Base-by-base conservation (phyloP, 352 stramenopile species). In the Phytophthora meadii region DNA sequence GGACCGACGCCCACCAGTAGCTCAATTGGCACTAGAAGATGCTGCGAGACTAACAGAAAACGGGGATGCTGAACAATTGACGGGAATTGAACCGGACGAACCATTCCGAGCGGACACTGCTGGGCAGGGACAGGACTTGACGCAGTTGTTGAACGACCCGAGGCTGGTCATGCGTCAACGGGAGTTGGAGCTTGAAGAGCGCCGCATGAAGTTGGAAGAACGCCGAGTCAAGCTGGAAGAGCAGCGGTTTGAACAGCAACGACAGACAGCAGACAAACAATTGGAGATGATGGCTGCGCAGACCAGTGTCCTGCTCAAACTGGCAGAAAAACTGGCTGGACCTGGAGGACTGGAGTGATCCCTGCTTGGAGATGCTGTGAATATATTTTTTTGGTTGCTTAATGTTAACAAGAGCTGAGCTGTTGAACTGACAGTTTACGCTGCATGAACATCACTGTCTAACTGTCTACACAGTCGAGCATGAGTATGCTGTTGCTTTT, bases 401-500 rank as follows among this genome's bases (percentile, higher is more conserved):
- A 40, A 40, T 15, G 46, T n/a, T 27, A 40, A 50, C 22, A 25
- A 15, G 17, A 14, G 10, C 32, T 24, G 15, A 36, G 30, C 2
- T 8, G 30, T 10, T 14, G 30, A 36, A 4, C 30, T 4, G 8
- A 36, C 9, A 36, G 9, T 14, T 24, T 63, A 64, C 14, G 61
- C 54, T 47, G 51, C 44, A 40, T 68, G 64, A 10, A 63, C 36
- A 25, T 74, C 48, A 45, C 50, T 7, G 32, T 58, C 32, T 8
- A 72, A 48, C 36, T 70, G 39, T 39, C 17, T 52, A 19, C 49
- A 48, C 22, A 74, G 66, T 25, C 45, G 46, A 6, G 17, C 15
- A 42, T 67, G 58, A 14, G 77, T 76, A 11, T 71, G 63, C 25
- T 78, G 63, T 19, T 86, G 79, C 48, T 87, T 83, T 22, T 73